Percentiles rank a stretch among this genome's conserved stretches.
These are phyloP conservation scores for Verbascum thapsus DNA, from an alignment of 257 asterid genomes.

Conservation along the genomic window DNA sequence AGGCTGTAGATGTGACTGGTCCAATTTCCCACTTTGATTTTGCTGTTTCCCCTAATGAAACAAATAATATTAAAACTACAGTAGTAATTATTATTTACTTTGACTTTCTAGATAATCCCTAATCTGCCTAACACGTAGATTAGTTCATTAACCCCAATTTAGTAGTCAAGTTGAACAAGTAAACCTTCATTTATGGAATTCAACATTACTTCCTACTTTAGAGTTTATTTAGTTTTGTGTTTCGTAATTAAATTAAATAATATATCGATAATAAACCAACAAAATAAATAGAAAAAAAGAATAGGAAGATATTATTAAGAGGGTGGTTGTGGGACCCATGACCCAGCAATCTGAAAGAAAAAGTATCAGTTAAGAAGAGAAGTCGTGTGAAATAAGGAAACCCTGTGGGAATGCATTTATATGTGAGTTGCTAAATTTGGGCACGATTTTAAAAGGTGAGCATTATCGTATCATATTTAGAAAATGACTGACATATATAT, in stretches of 20 bases:
- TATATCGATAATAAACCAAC: too few species aligned
- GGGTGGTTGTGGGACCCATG: too few species aligned
- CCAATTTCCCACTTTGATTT: constrained; percentile 75
- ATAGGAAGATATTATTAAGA: too few species aligned
- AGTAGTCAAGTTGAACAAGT: constrained; percentile 41
- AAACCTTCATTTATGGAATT: constrained; percentile 37
- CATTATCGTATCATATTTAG: constrained; percentile 34
- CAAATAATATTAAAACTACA: constrained; percentile 40
- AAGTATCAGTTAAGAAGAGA: too few species aligned
- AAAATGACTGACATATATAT: constrained; percentile 12
- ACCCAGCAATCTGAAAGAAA: too few species aligned
- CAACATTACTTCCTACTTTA: constrained; percentile 7
- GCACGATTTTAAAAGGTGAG: constrained; percentile 34
- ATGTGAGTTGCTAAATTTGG: constrained; percentile 37
- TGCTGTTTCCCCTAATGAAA: constrained; percentile 67
- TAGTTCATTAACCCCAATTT: constrained; percentile 20
- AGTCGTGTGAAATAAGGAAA: constrained; percentile 52
- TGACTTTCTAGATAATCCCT: constrained; percentile 19
- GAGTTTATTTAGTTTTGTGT: too few species aligned
- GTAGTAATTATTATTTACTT: constrained; percentile 1
- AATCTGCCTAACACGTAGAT: constrained; percentile 39
- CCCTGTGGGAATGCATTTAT: constrained; percentile 43
- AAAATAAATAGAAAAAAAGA: too few species aligned
- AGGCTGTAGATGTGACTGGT: constrained; percentile 48
- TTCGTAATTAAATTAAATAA: too few species aligned